Percentiles rank a stretch among this genome's conserved stretches.
phyloP scores from a whole-genome alignment of 2,329 filamentous ascomycete genomes.

The Colletotrichum phormii region DNA sequence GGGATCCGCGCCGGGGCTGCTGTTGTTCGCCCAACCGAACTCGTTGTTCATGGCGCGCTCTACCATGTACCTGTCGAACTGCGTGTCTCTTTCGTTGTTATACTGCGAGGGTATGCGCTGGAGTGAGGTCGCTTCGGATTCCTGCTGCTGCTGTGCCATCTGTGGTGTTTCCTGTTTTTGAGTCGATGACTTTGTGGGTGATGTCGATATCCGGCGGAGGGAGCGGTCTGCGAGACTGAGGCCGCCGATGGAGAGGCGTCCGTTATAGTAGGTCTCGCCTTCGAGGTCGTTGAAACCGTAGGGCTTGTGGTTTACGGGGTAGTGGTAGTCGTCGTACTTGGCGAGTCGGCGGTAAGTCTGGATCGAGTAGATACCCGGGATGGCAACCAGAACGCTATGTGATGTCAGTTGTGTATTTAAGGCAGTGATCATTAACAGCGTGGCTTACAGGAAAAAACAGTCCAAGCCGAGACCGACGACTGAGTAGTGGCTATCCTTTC shows the following conservation, averaged over 20 bases:
- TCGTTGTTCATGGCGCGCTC: constrained; percentile 48
- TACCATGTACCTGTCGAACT: constrained; percentile 44
- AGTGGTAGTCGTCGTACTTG: constrained; percentile 62
- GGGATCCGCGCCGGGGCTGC: constrained; percentile 20
- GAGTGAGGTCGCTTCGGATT: constrained; percentile 1
- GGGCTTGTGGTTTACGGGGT: constrained; percentile 60
- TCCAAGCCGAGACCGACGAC: constrained; percentile 62
- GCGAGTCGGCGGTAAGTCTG: constrained; percentile 60
- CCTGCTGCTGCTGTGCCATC: neutral
- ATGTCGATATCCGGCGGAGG: constrained; percentile 36
- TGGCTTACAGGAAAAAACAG: constrained; percentile 59
- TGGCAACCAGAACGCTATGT: constrained; percentile 54
- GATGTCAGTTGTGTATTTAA: neutral
- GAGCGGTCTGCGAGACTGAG: constrained; percentile 26
- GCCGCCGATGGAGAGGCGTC: constrained; percentile 33
- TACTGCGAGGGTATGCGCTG: constrained; percentile 35
- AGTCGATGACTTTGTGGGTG: constrained; percentile 25
- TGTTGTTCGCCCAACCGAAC: constrained; percentile 45
- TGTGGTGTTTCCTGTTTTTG: constrained; percentile 5
- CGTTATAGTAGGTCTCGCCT: constrained; percentile 33
- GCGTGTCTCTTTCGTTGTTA: constrained; percentile 44
- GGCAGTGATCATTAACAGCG: neutral
- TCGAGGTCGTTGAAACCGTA: constrained; percentile 55
- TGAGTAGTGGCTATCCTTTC: constrained; percentile 60
- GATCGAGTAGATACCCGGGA: constrained; percentile 59